Base-by-base conservation (phyloP, 2,329 filamentous ascomycete species). In the Fusarium sp. region DNA sequence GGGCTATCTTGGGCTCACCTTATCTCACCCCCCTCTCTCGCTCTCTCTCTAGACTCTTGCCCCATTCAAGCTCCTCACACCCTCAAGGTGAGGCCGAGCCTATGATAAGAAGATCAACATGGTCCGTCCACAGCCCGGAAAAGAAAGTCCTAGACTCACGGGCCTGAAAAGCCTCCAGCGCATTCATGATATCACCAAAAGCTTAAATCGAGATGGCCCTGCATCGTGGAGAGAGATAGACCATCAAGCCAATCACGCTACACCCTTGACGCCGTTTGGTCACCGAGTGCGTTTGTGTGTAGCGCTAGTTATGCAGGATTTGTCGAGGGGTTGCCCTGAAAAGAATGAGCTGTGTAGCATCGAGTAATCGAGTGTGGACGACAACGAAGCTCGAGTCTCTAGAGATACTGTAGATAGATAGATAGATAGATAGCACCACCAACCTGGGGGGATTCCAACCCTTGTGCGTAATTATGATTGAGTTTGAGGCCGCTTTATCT, bases 121-220 rank as follows among this genome's bases (percentile, higher is more conserved):
- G 36, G 17, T 25, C n/a, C 48, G 37, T 45, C n/a, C 57, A 54
- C 36, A 23, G n/a, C 48, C 55, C 56, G 48, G 55, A 60, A 42
- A 59, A 48, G 31, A 59, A 54, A 38, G 37, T 60, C 56, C 56
- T 59, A 13, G 53, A 19, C 19, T 13, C 10, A 3, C 14, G 47
- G 23, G 23, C 23, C 23, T 8, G 23, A 8, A 25, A 39, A 27
- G 31, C 31, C 11, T n/a, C 31, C 9, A 21, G 11, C 51, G 36
- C 32, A 25, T 37, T 6, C 31, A 25, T 43, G 36, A 54, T 39
- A 44, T 49, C 27, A 60, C 42, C 27, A 21, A 60, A 54, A 60
- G 42, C 55, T 60, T 60, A 59, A 53, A 59, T 60, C 55, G 27
- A 54, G 55, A 59, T 54, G 49, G 52, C 33, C 29, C 44, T 36